These are phyloP conservation scores for Vachellia pachyceras DNA, from an alignment of 306 rosid genomes.

Conservation along the genomic window DNA sequence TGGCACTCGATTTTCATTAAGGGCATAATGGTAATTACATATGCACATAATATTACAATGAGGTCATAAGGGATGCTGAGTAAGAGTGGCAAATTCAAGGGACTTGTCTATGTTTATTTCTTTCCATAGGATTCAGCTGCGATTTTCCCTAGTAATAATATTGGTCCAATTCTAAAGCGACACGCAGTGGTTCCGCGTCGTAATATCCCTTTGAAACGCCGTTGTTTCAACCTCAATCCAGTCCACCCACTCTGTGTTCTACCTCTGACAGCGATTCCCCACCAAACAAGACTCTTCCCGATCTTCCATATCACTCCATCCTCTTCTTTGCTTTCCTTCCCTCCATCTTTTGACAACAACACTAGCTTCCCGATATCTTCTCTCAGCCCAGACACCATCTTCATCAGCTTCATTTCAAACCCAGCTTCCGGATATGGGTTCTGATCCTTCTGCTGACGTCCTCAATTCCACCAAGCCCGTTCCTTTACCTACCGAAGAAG, in stretches of 20 bases:
- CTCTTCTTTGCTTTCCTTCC: not conserved
- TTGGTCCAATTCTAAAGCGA: not conserved
- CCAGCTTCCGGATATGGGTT: slow-evolving; percentile 54
- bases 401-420: not conserved
- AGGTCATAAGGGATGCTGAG: too few relatives aligned
- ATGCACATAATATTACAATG: too few relatives aligned
- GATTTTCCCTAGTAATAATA: too few relatives aligned
- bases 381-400: not conserved
- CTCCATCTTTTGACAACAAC: not conserved
- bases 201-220: not conserved
- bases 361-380: too few relatives aligned
- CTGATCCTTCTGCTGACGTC: slow-evolving; percentile 17
- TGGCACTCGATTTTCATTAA: too few relatives aligned
- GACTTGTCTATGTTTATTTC: too few relatives aligned
- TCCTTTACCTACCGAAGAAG: slow-evolving; percentile 55
- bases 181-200: not conserved
- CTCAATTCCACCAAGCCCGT: slow-evolving; percentile 47
- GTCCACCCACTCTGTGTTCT: not conserved
- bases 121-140: too few relatives aligned
- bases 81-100: too few relatives aligned
- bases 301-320: slow-evolving; percentile 6
- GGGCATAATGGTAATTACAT: too few relatives aligned
- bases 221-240: not conserved
- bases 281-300: not conserved
- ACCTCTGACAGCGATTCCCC: not conserved